Conservation (phyloP, 306 rosid species). For the Cucurbita argyrosperma region DNA sequence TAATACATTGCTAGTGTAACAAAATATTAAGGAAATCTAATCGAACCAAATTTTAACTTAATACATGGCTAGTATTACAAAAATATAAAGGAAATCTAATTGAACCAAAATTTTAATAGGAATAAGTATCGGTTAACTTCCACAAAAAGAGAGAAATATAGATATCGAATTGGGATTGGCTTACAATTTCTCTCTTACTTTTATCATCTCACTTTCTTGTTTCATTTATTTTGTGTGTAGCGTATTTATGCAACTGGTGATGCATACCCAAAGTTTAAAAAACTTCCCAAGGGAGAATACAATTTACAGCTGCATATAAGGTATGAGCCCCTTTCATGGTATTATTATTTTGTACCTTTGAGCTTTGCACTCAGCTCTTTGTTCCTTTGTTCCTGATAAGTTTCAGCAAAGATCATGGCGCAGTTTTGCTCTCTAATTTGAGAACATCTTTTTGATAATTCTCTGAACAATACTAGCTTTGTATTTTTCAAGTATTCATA, state of each 20-base stretch:
- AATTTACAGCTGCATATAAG: constrained; percentile 64
- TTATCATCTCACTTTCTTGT: constrained; percentile 1
- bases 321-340: constrained; percentile 24
- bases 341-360: neutral
- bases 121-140: neutral
- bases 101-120: neutral
- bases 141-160: neutral
- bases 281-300: constrained; percentile 91
- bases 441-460: neutral
- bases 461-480: neutral
- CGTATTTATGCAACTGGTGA: constrained; percentile 76
- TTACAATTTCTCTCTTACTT: neutral
- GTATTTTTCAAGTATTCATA: neutral
- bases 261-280: constrained; percentile 58
- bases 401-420: neutral
- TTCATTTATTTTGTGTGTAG: constrained; percentile 22
- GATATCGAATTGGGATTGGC: neutral
- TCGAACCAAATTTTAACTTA: neutral
- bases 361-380: neutral
- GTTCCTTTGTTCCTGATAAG: neutral
- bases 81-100: neutral
- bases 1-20: neutral
- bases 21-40: neutral
- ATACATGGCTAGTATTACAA: neutral
- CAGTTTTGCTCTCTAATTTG: neutral